Evolutionary conservation across 805 yeast genomes (phyloP), one percentile per base, ranked within the genome.

Genomic region (Alloascoidea africana): DNA sequence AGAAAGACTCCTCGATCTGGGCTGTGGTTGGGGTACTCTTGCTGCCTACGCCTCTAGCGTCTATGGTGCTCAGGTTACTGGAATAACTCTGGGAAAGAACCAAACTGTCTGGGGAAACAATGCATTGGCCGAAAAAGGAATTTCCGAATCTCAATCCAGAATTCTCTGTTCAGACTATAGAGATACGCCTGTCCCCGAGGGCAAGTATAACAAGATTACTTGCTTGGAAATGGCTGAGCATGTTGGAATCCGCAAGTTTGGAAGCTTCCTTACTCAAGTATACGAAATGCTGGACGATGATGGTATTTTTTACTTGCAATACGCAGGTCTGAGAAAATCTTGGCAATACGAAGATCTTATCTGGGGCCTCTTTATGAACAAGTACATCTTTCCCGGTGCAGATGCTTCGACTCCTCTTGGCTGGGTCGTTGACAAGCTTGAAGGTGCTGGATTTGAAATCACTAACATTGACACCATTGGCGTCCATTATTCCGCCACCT

Each of bases 1-100:
- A 49, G 95, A 85, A 47, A 63, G 63, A 43, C 65, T 84, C 56
- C 72, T 85, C 42, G 96, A 85, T 53, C 62, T 85, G 41, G 96
- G 96, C 44, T 85, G 95, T 60, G 96, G 96, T 49, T 85, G 96
- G 96, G 96, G 96, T 54, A 81, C 96, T 38, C 68, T 87, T 53
- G 85, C 94, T 36, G 68, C 89, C 18, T 84, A 66, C 58, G 86
- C 91, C 18, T 81, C 94, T 2, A 70, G 76, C 44, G 76, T 78
- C 54, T 77, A 78, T 51, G 93, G 87, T 42, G 94, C 95, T 35
- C 59, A 70, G 38, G 93, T 82, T 42, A 85, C 95, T 39, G 96
- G 95, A 63, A 64, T 85, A 50, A 85, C 96, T 34, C 67, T 85
- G 44, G 95, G 96, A 54, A 76, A 68, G 54, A 85, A 85, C 65